Evolutionary conservation across 345 rosid genomes (phyloP).

Genomic region (Corymbia maculata): DNA sequence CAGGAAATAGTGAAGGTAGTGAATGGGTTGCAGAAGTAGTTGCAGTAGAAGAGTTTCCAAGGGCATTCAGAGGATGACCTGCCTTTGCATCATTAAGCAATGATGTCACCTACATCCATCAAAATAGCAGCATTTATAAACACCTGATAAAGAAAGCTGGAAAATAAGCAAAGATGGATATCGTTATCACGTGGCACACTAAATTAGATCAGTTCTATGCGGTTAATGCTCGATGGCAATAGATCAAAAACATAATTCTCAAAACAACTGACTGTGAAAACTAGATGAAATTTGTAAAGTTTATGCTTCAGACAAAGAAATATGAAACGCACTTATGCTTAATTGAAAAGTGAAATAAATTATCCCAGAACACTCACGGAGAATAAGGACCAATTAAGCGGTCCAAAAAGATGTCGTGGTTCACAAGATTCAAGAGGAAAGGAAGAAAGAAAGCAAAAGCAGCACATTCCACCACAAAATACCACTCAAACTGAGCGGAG

Average conservation of each 20-base stretch:
- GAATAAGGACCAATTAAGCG: not conserved
- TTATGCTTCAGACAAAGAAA: not conserved
- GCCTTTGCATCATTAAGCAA: constrained; percentile 77
- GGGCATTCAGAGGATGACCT: constrained; percentile 63
- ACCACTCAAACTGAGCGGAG: not conserved
- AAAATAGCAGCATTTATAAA: not conserved
- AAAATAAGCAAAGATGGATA: not conserved
- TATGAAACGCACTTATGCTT: not conserved
- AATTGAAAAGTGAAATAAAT: not conserved
- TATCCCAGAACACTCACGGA: not conserved
- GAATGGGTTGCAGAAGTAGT: constrained; percentile 44
- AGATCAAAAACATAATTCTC: not conserved
- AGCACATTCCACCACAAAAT: not conserved
- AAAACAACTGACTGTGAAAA: not conserved
- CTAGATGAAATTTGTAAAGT: not conserved
- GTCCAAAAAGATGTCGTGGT: not conserved
- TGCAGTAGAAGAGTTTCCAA: constrained; percentile 54
- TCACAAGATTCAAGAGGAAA: not conserved
- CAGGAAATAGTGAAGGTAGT: constrained; percentile 91
- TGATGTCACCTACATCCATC: constrained; percentile 42
- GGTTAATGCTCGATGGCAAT: not conserved
- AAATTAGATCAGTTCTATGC: not conserved
- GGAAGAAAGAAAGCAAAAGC: not conserved
- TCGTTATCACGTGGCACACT: not conserved
- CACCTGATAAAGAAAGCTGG: not conserved